Percentiles rank a stretch among this genome's conserved stretches.
Conservation (phyloP, 2,329 filamentous ascomycete genomes). For the Thermoascus crustaceus region DNA sequence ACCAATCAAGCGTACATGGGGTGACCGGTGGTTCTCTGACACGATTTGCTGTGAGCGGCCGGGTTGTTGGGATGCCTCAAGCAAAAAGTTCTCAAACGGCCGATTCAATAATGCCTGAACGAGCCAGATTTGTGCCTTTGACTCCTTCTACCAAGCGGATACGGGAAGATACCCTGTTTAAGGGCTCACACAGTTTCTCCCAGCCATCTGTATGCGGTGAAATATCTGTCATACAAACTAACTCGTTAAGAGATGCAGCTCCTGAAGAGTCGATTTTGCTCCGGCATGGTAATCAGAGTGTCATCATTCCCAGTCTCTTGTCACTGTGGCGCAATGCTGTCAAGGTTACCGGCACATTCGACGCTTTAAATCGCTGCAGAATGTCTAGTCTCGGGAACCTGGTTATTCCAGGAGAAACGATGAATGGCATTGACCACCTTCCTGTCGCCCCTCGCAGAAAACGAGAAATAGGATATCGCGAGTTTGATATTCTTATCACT, state of each 20-base stretch:
- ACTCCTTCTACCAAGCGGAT: slow-evolving; percentile 41
- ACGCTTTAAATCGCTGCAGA: slow-evolving; percentile 31
- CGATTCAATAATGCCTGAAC: slow-evolving; percentile 20
- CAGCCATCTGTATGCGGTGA: slow-evolving; percentile 30
- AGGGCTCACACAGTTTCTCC: slow-evolving; percentile 24
- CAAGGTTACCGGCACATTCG: slow-evolving; percentile 30
- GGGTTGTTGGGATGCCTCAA: slow-evolving; percentile 23
- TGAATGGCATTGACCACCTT: slow-evolving; percentile 31
- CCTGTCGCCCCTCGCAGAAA: slow-evolving; percentile 20
- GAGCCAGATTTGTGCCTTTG: slow-evolving; percentile 36
- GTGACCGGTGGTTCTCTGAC: slow-evolving; percentile 34
- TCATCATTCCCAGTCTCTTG: slow-evolving; percentile 36
- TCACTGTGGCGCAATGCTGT: slow-evolving; percentile 37
- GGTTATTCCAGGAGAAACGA: slow-evolving; percentile 32
- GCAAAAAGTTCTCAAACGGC: slow-evolving; percentile 16
- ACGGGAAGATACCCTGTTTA: slow-evolving; percentile 37
- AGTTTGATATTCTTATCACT: slow-evolving; percentile 33
- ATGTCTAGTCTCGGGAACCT: slow-evolving; percentile 32
- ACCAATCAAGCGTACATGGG: slow-evolving; percentile 30
- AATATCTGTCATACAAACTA: slow-evolving; percentile 34
- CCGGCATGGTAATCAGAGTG: slow-evolving; percentile 34
- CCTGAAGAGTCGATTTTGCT: slow-evolving; percentile 39
- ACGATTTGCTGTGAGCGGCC: slow-evolving; percentile 35
- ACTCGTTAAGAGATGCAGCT: slow-evolving; percentile 24
- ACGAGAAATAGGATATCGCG: slow-evolving; percentile 13